phyloP scores from a whole-genome alignment of 306 rosid genomes.

The Trifolium subterraneum region DNA sequence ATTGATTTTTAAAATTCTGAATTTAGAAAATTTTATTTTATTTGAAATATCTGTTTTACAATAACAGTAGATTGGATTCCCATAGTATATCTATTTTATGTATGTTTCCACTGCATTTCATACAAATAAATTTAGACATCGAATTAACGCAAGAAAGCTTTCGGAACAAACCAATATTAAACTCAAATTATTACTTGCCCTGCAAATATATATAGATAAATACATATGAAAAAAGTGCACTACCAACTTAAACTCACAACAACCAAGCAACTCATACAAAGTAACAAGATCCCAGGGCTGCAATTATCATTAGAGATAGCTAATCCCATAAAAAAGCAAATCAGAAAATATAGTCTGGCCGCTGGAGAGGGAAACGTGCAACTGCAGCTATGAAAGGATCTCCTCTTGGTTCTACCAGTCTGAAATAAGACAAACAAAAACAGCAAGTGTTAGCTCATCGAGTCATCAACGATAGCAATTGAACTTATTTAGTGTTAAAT shows the following conservation, averaged over 20 bases:
- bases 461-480: neutral
- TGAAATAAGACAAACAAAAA: slow-evolving; percentile 42
- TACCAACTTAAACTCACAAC: slow-evolving; percentile 29
- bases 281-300: slow-evolving; percentile 24
- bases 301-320: slow-evolving; percentile 21
- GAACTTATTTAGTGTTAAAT: slow-evolving; percentile 19
- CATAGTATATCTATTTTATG: neutral
- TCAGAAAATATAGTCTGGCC: slow-evolving; percentile 85
- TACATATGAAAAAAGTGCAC: slow-evolving; percentile 2
- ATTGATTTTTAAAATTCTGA: no score
- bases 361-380: slow-evolving; percentile 70
- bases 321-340: slow-evolving; percentile 21
- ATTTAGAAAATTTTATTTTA: no score
- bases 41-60: slow-evolving; percentile 2
- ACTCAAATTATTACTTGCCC: neutral
- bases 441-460: neutral
- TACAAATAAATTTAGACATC: neutral
- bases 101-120: neutral
- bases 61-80: neutral
- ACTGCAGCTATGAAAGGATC: slow-evolving; percentile 68
- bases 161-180: neutral
- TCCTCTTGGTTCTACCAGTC: slow-evolving; percentile 59
- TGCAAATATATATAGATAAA: neutral
- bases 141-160: neutral
- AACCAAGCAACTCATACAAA: slow-evolving; percentile 12